Evolutionary conservation across 2,329 filamentous ascomycete species (phyloP).

Genomic region (Fusarium sp.): DNA sequence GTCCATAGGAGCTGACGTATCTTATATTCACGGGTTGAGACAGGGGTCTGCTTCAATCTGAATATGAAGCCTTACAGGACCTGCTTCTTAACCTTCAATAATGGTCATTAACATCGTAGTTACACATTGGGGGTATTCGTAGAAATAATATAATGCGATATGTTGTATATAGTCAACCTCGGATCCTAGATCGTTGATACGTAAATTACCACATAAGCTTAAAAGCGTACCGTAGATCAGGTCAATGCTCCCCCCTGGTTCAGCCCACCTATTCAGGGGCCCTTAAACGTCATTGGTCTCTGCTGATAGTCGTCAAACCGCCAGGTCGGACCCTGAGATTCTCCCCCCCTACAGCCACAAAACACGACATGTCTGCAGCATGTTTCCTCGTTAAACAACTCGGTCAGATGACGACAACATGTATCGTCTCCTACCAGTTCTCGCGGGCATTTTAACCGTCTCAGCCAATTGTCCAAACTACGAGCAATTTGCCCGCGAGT

Average conservation of each 20-base stretch:
- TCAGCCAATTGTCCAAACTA: slow-evolving; percentile 51
- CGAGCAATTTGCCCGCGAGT: slow-evolving; percentile 49
- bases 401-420: slow-evolving; percentile 24
- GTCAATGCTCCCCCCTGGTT: slow-evolving; percentile 18
- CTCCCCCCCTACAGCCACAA: background rate
- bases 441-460: slow-evolving; percentile 33
- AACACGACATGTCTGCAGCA: background rate
- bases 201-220: background rate
- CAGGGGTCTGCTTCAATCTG: no score
- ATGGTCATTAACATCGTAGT: no score
- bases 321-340: slow-evolving; percentile 13
- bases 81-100: no score
- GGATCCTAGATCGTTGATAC: background rate
- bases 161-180: background rate
- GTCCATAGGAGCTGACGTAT: background rate
- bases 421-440: slow-evolving; percentile 8
- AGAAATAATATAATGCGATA: no score
- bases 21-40: background rate
- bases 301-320: slow-evolving; percentile 1
- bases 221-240: background rate
- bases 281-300: slow-evolving; percentile 2
- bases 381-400: slow-evolving; percentile 17
- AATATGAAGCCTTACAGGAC: no score
- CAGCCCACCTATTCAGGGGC: slow-evolving; percentile 26
- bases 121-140: no score